A percentile compares a stretch with the other conserved stretches of the same genome.
These are phyloP conservation scores for Jackrogersella multiformis DNA, from an alignment of 495 filamentous ascomycete species.

Conservation along the genomic window DNA sequence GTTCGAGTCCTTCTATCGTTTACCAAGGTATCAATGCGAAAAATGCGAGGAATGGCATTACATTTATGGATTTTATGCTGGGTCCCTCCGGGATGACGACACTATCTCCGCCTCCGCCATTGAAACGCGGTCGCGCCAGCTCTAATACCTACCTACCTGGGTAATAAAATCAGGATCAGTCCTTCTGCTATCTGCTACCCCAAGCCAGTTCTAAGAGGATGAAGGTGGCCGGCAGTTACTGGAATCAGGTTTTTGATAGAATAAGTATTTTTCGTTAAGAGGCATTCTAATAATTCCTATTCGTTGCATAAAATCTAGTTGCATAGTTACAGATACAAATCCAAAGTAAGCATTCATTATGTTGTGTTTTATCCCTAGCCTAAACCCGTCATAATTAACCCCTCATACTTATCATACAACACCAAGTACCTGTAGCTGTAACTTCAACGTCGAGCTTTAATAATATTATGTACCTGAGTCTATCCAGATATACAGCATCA, in stretches of 20 bases:
- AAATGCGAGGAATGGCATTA: slow-evolving; percentile 22
- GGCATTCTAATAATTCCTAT: not conserved
- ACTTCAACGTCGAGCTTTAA: not conserved
- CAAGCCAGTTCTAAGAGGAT: slow-evolving; percentile 8
- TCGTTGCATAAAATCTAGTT: slow-evolving; percentile 21
- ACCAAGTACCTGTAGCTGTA: slow-evolving; percentile 14
- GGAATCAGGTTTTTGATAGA: not conserved
- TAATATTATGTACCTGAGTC: not conserved
- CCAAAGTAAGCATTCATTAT: not conserved
- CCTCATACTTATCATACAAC: not conserved
- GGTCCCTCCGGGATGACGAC: slow-evolving; percentile 30
- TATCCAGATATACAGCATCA: slow-evolving; percentile 12
- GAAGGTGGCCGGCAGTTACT: slow-evolving; percentile 30
- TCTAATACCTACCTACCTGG: slow-evolving; percentile 36
- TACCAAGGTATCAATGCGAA: slow-evolving; percentile 15
- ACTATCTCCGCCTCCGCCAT: slow-evolving; percentile 25
- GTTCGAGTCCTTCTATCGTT: slow-evolving; percentile 27
- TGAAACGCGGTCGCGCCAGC: slow-evolving; percentile 33
- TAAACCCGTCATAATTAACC: slow-evolving; percentile 15
- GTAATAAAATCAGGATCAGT: slow-evolving; percentile 30
- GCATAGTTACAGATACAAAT: slow-evolving; percentile 12
- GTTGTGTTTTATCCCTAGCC: slow-evolving; percentile 2
- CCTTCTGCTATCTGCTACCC: slow-evolving; percentile 12
- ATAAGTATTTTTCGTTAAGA: slow-evolving; percentile 23
- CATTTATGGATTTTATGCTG: slow-evolving; percentile 15